Conservation (phyloP, 192 early-diverging fungal genomes). For the Helicostylum pulchrum region DNA sequence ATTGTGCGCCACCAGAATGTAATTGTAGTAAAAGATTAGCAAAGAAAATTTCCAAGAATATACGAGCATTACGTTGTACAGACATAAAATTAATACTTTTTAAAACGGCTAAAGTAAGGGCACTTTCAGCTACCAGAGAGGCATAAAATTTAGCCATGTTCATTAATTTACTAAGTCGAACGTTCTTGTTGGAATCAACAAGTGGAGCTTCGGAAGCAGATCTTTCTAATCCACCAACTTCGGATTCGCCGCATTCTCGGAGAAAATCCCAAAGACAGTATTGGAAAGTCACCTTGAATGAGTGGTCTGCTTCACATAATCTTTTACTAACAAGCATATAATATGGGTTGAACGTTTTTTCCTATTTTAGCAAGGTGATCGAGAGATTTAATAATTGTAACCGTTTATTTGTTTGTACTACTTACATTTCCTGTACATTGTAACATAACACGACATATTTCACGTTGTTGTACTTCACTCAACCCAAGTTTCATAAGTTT, state of each 20-base stretch:
- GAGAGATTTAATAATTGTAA: background rate
- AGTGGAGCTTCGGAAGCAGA: conserved; percentile 34
- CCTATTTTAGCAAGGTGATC: conserved; percentile 41
- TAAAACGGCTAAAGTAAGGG: conserved; percentile 72
- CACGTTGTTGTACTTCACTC: conserved; percentile 91
- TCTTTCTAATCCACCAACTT: conserved; percentile 68
- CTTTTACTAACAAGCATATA: conserved; percentile 83
- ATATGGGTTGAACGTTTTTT: conserved; percentile 90
- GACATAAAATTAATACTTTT: conserved; percentile 76
- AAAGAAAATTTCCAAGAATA: conserved; percentile 74
- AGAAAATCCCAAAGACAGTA: conserved; percentile 95
- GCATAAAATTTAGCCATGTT: conserved; percentile 86
- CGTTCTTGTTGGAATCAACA: conserved; percentile 38
- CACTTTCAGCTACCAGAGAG: conserved; percentile 67
- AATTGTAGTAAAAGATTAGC: conserved; percentile 65
- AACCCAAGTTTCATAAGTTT: conserved; percentile 78
- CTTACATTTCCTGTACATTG: conserved; percentile 83
- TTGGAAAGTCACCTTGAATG: conserved; percentile 89
- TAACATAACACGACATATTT: conserved; percentile 88
- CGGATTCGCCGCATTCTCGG: conserved; percentile 77
- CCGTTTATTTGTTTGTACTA: background rate
- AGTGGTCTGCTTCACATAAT: conserved; percentile 73
- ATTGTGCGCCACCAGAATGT: conserved; percentile 52
- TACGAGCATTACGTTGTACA: conserved; percentile 51
- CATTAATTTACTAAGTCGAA: conserved; percentile 69